Conservation (phyloP, 331 rosid genomes). For the Cydonia oblonga region DNA sequence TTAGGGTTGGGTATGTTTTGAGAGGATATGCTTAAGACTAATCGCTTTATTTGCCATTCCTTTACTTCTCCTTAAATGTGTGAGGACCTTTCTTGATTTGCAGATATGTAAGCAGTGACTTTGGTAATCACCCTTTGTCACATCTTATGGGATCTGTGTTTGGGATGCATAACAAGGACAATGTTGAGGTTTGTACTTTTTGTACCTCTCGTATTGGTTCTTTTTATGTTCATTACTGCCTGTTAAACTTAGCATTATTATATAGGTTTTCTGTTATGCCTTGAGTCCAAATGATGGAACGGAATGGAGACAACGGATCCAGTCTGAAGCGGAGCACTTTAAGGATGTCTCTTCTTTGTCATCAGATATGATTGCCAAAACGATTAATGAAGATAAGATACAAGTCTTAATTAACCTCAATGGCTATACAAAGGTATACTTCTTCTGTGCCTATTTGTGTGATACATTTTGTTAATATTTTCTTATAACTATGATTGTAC, state of each 20-base stretch:
- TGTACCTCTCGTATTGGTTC: neutral
- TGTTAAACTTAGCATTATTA: slow-evolving; percentile 1
- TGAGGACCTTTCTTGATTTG: slow-evolving; percentile 14
- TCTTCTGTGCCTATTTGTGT: neutral
- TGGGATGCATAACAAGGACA: slow-evolving; percentile 84
- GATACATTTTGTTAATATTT: neutral
- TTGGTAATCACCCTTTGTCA: slow-evolving; percentile 97
- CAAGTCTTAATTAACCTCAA: slow-evolving; percentile 87
- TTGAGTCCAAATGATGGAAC: slow-evolving; percentile 90
- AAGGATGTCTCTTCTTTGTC: slow-evolving; percentile 84
- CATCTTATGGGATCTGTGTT: slow-evolving; percentile 98
- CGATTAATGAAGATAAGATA: slow-evolving; percentile 76
- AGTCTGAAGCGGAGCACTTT: slow-evolving; percentile 86
- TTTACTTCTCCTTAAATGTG: neutral
- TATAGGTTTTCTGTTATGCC: slow-evolving; percentile 88
- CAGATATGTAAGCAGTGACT: slow-evolving; percentile 97
- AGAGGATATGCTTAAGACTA: neutral
- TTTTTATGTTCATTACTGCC: neutral
- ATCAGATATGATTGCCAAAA: slow-evolving; percentile 81
- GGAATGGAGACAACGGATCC: slow-evolving; percentile 92
- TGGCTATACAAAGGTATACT: slow-evolving; percentile 88
- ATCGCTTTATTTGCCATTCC: neutral
- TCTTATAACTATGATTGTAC: neutral
- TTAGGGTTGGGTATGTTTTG: slow-evolving; percentile 74
- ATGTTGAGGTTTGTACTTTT: slow-evolving; percentile 65